Evolutionary conservation across 352 stramenopile genomes (phyloP).

Genomic region (Pythium myriotylum): DNA sequence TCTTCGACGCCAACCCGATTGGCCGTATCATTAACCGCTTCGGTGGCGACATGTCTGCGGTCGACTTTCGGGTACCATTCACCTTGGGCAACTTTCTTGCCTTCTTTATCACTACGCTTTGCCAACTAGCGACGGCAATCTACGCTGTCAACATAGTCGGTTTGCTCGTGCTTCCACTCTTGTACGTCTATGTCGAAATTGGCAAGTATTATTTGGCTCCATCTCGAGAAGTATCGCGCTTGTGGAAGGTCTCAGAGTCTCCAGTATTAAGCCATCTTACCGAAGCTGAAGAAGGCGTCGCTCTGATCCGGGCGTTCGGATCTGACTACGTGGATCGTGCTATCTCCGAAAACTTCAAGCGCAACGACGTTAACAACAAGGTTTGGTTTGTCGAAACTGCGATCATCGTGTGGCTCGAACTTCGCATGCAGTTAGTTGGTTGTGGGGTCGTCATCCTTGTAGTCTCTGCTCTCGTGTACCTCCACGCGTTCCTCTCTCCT

Average conservation of each 20-base stretch:
- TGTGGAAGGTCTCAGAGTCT: slow-evolving; percentile 40
- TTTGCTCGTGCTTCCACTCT: slow-evolving; percentile 76
- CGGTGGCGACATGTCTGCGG: slow-evolving; percentile 79
- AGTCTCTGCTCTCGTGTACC: slow-evolving; percentile 38
- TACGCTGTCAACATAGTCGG: slow-evolving; percentile 74
- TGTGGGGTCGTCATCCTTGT: slow-evolving; percentile 38
- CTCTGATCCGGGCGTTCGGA: slow-evolving; percentile 42
- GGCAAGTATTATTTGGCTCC: slow-evolving; percentile 39
- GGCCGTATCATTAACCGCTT: slow-evolving; percentile 88
- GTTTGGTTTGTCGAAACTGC: slow-evolving; percentile 35
- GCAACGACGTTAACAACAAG: no score
- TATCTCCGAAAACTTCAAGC: no score
- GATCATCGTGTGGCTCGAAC: slow-evolving; percentile 38
- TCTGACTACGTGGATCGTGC: slow-evolving; percentile 19
- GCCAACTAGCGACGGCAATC: slow-evolving; percentile 64
- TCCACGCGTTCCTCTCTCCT: slow-evolving; percentile 38
- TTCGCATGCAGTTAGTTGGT: slow-evolving; percentile 51
- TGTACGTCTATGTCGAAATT: slow-evolving; percentile 74
- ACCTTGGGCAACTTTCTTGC: no score
- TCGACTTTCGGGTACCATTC: no score
- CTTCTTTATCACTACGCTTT: slow-evolving; percentile 63
- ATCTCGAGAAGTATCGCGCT: slow-evolving; percentile 42
- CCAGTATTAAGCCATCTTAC: slow-evolving; percentile 43
- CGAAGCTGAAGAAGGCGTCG: slow-evolving; percentile 34
- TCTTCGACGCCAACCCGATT: slow-evolving; percentile 90